phyloP scores from a whole-genome alignment of 2,329 filamentous ascomycete genomes.

The Reticulascus tulasneorum region DNA sequence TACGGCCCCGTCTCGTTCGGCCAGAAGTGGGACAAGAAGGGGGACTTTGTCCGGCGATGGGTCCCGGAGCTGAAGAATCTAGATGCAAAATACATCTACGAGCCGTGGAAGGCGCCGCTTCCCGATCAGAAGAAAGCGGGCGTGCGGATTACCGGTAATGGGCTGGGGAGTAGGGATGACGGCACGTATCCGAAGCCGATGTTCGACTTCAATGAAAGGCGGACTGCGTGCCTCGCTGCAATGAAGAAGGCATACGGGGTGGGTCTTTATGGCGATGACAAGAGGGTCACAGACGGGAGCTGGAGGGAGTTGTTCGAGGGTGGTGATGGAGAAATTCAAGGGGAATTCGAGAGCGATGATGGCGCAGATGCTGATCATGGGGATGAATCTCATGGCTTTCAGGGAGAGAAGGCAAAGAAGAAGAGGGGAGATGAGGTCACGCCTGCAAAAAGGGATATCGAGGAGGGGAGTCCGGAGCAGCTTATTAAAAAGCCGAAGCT shows the following conservation, averaged over 20 bases:
- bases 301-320: slow-evolving; percentile 45
- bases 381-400: slow-evolving; percentile 16
- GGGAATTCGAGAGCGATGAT: slow-evolving; percentile 27
- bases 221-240: slow-evolving; percentile 58
- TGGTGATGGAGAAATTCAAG: slow-evolving; percentile 35
- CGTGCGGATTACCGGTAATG: slow-evolving; percentile 56
- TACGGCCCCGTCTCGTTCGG: slow-evolving; percentile 70
- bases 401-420: neutral
- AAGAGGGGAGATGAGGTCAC: slow-evolving; percentile 10
- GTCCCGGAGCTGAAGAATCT: slow-evolving; percentile 62
- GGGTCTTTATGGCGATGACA: slow-evolving; percentile 60
- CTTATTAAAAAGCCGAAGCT: slow-evolving; percentile 11
- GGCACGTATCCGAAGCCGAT: slow-evolving; percentile 69
- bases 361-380: slow-evolving; percentile 28
- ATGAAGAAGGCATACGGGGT: slow-evolving; percentile 69
- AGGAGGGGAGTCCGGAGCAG: slow-evolving; percentile 13
- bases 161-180: slow-evolving; percentile 34
- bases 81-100: slow-evolving; percentile 69
- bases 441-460: slow-evolving; percentile 10
- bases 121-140: slow-evolving; percentile 66
- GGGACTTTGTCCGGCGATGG: slow-evolving; percentile 59
- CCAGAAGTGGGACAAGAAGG: slow-evolving; percentile 71
- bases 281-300: slow-evolving; percentile 56
- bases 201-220: slow-evolving; percentile 67
- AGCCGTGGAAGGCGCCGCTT: slow-evolving; percentile 72